Conservation (phyloP, 805 yeast species). For the Cyberlindnera amylophila region DNA sequence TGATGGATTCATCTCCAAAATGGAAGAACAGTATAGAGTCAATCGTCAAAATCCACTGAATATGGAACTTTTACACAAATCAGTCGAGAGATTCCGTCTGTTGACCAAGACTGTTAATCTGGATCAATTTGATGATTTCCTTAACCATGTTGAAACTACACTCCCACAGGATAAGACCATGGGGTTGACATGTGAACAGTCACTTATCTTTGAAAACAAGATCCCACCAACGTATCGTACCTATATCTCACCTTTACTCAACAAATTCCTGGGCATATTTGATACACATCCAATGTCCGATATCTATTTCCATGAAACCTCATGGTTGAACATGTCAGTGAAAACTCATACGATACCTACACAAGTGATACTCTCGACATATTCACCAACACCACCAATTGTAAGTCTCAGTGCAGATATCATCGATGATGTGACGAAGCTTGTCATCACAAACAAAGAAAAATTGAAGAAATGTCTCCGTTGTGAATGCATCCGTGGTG, state of each 20-base stretch:
- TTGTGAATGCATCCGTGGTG: slow-evolving; percentile 47
- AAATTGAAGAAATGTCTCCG: slow-evolving; percentile 45
- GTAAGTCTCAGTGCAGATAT: slow-evolving; percentile 29
- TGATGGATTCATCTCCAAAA: slow-evolving; percentile 24
- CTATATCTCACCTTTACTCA: slow-evolving; percentile 1
- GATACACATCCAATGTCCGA: slow-evolving; percentile 2
- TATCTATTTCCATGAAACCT: slow-evolving; percentile 48
- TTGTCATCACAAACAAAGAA: slow-evolving; percentile 21
- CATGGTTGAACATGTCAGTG: slow-evolving; percentile 53
- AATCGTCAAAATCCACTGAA: slow-evolving; percentile 27
- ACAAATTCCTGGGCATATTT: slow-evolving; percentile 3
- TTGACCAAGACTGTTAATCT: slow-evolving; percentile 35
- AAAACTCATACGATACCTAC: slow-evolving; percentile 26
- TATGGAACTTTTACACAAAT: slow-evolving; percentile 54
- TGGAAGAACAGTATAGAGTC: slow-evolving; percentile 19
- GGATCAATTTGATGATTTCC: slow-evolving; percentile 53
- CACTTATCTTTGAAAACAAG: slow-evolving; percentile 24
- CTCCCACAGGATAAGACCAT: slow-evolving; percentile 15
- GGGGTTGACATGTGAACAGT: slow-evolving; percentile 24
- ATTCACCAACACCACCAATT: slow-evolving; percentile 31
- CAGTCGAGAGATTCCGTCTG: slow-evolving; percentile 36
- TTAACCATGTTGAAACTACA: slow-evolving; percentile 49
- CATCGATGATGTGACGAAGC: slow-evolving; percentile 32
- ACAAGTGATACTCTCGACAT: slow-evolving; percentile 33
- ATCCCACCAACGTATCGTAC: slow-evolving; percentile 26